These are phyloP conservation scores for Ophiognomonia clavigignenti-juglandacearum DNA, from an alignment of 2,329 filamentous ascomycete species.

Conservation along the genomic window DNA sequence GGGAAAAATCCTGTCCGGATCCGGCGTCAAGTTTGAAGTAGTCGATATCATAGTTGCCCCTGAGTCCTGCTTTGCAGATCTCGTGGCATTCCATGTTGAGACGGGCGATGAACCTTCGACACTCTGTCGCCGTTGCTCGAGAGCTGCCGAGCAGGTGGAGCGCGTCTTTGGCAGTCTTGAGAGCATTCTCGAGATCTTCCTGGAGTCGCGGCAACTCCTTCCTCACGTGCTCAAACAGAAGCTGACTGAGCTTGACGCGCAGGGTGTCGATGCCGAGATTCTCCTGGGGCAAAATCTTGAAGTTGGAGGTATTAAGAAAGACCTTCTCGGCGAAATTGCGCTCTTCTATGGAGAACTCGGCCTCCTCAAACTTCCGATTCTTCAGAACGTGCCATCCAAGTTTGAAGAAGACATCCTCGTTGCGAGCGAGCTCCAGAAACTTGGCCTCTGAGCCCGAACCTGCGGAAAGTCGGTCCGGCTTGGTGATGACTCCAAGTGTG, in stretches of 20 bases:
- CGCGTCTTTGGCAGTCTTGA: not conserved
- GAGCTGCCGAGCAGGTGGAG: not conserved
- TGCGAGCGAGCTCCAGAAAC: constrained; percentile 5
- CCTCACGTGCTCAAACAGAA: constrained; percentile 3
- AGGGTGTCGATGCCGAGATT: not conserved
- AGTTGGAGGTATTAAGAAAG: not conserved
- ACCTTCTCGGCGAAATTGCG: not conserved
- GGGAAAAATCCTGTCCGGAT: not conserved
- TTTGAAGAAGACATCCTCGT: constrained; percentile 15
- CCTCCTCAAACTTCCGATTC: constrained; percentile 54
- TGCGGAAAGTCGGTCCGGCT: not conserved
- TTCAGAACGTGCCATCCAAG: constrained; percentile 41
- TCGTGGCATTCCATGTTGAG: constrained; percentile 5
- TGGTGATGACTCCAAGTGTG: constrained; percentile 5
- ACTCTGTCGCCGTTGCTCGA: not conserved
- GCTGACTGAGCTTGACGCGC: not conserved
- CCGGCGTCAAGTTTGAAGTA: not conserved
- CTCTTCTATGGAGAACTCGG: not conserved
- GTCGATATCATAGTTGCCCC: not conserved
- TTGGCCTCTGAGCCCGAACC: constrained; percentile 1
- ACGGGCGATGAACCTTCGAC: not conserved
- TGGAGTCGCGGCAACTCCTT: not conserved
- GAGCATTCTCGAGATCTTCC: not conserved
- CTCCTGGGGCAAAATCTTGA: not conserved
- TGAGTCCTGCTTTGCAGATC: not conserved